Base-by-base conservation (phyloP, 768 basidiomycete species). In the Chlorophyllum brunneum region DNA sequence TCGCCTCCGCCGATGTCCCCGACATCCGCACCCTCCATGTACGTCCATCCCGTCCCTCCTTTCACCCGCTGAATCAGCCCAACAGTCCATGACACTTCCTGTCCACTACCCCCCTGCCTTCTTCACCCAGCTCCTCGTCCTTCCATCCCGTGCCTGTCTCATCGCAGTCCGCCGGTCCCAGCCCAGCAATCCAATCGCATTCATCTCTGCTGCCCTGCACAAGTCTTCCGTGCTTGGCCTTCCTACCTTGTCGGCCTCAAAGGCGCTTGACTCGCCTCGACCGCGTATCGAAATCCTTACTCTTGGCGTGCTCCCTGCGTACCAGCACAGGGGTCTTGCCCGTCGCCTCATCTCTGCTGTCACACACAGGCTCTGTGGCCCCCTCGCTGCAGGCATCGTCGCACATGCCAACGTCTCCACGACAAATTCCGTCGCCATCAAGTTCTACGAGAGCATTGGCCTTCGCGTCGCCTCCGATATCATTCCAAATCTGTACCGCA, bases 211-310 rank as follows among this genome's bases (percentile, higher is more conserved):
- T 4, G 71, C 63, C 60, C 23, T 61, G 54, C 48, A 57, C 58
- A 51, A 56, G 22, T 46, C 60, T 10, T 41, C 54, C 45, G 48
- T 52, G 15, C 49, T 40, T 44, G 36, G 30, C 10, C 45, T 40
- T 27, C 40, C 48, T 54, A 39, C 42, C 44, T 53, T 56, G 4
- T 42, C 58, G 15, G 44, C 54, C 33, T 55, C 54, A 38, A 59
- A 62, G 56, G 51, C 42, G 57, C 38, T 43, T 31, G 36, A 24
- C 15, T 41, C 42, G 60, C 44, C 58, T 51, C 48, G 59, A 27
- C 64, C 70, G 40, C 69, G 66, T 54, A 61, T 81, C 18, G 74
- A 79, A 59, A 74, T 81, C 54, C 75, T 79, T 27, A 78, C 78
- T 1, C 73, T 81, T 2, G 78, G 79, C 29, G 76, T 81, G 13